phyloP scores from a whole-genome alignment of 1,284 basidiomycete genomes.

The Papiliotrema terrestris region DNA sequence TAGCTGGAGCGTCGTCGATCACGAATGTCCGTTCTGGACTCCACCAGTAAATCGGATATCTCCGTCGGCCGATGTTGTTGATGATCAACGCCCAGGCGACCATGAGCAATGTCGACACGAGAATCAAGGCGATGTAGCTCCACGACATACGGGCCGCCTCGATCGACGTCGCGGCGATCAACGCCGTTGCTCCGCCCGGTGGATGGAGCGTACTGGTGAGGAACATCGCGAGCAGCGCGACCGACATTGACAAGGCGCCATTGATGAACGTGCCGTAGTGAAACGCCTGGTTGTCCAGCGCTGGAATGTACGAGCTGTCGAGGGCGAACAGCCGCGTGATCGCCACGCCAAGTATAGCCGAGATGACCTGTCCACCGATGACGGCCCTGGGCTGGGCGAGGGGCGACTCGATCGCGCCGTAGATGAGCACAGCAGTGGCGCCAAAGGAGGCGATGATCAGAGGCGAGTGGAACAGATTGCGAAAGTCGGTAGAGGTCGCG shows the following conservation, averaged over 20 bases:
- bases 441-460: conserved; percentile 57
- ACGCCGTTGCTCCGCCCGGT: conserved; percentile 58
- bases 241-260: conserved; percentile 57
- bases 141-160: conserved; percentile 56
- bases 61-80: conserved; percentile 59
- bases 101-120: conserved; percentile 56
- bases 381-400: conserved; percentile 62
- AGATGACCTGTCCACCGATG: conserved; percentile 59
- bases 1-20: background rate
- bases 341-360: conserved; percentile 56
- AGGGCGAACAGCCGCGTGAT: conserved; percentile 59
- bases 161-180: conserved; percentile 54
- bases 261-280: conserved; percentile 56
- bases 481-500: conserved; percentile 51
- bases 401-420: conserved; percentile 59
- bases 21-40: conserved; percentile 4
- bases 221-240: conserved; percentile 57
- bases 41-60: conserved; percentile 59
- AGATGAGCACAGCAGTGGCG: conserved; percentile 60
- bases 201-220: conserved; percentile 61
- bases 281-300: conserved; percentile 38
- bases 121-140: conserved; percentile 60
- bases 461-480: conserved; percentile 52
- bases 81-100: conserved; percentile 56
- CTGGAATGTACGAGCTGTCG: conserved; percentile 29